phyloP scores from a whole-genome alignment of 331 rosid genomes.

The Malus hybrid region DNA sequence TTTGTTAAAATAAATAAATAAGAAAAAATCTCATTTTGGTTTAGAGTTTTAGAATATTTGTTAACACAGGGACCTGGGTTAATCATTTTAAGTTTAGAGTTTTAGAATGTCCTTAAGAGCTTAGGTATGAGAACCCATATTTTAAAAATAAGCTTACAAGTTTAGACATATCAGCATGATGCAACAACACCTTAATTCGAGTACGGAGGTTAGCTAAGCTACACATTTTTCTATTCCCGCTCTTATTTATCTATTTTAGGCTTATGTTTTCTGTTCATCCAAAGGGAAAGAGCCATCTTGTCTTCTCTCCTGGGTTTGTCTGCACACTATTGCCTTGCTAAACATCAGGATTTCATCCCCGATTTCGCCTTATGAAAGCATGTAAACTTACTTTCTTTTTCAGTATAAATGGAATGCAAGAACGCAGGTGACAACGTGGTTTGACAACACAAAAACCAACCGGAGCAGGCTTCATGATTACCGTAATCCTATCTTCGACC shows the following conservation, averaged over 20 bases:
- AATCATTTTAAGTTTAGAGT: no score
- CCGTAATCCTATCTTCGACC: slow-evolving; percentile 37
- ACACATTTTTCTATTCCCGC: background rate
- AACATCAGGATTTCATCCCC: background rate
- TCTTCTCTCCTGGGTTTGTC: background rate
- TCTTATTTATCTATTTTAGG: background rate
- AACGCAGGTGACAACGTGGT: slow-evolving; percentile 96
- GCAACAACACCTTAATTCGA: background rate
- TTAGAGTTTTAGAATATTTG: no score
- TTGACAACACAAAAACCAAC: slow-evolving; percentile 52
- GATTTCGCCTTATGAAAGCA: background rate
- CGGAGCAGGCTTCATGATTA: slow-evolving; percentile 91
- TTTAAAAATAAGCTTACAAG: no score
- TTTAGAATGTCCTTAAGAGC: no score
- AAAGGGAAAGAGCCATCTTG: background rate
- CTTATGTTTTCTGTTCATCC: background rate
- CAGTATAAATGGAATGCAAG: slow-evolving; percentile 98
- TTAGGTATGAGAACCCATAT: no score
- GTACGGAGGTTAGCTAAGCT: slow-evolving; percentile 1
- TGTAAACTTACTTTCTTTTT: slow-evolving; percentile 2
- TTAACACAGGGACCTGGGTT: no score
- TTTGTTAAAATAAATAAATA: no score
- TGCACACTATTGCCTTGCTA: background rate
- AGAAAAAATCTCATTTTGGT: no score
- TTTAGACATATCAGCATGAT: background rate